These are phyloP conservation scores for Fusarium incarnatum DNA, from an alignment of 2,329 filamentous ascomycete species.

Conservation along the genomic window DNA sequence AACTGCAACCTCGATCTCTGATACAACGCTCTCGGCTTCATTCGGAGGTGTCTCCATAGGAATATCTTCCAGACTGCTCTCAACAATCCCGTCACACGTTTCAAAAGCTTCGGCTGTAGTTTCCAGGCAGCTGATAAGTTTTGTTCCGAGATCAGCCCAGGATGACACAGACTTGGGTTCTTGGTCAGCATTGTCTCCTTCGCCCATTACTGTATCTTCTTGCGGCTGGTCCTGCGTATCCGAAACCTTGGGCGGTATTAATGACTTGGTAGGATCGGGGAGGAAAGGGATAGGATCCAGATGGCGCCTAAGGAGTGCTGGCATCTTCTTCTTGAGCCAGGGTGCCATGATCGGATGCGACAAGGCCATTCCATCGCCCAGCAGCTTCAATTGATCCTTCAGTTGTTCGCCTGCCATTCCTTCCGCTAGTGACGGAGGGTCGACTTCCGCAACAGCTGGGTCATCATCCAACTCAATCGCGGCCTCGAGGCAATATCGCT, in stretches of 20 bases:
- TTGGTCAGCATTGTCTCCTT: constrained; percentile 26
- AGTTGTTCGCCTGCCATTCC: constrained; percentile 72
- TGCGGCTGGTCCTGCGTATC: constrained; percentile 15
- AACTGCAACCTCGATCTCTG: constrained; percentile 18
- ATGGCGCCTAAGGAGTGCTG: constrained; percentile 62
- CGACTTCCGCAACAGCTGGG: constrained; percentile 70
- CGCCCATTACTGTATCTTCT: constrained; percentile 37
- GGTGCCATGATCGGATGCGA: constrained; percentile 71
- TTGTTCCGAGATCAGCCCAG: constrained; percentile 52
- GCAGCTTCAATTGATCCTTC: constrained; percentile 64
- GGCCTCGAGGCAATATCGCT: constrained; percentile 72
- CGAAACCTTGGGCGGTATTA: constrained; percentile 50
- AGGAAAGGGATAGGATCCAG: constrained; percentile 73
- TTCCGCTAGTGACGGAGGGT: constrained; percentile 72
- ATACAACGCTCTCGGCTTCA: constrained; percentile 29
- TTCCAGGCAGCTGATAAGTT: constrained; percentile 50
- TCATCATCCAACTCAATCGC: constrained; percentile 76
- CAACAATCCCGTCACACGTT: constrained; percentile 47
- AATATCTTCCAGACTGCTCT: constrained; percentile 43
- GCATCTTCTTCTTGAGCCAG: constrained; percentile 65
- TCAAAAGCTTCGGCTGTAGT: constrained; percentile 47
- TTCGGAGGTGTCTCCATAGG: constrained; percentile 39
- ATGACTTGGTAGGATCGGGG: constrained; percentile 61
- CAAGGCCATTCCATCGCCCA: constrained; percentile 67
- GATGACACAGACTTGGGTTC: constrained; percentile 40